phyloP scores from a whole-genome alignment of 257 asterid genomes.

The Galeopsis tetrahit region DNA sequence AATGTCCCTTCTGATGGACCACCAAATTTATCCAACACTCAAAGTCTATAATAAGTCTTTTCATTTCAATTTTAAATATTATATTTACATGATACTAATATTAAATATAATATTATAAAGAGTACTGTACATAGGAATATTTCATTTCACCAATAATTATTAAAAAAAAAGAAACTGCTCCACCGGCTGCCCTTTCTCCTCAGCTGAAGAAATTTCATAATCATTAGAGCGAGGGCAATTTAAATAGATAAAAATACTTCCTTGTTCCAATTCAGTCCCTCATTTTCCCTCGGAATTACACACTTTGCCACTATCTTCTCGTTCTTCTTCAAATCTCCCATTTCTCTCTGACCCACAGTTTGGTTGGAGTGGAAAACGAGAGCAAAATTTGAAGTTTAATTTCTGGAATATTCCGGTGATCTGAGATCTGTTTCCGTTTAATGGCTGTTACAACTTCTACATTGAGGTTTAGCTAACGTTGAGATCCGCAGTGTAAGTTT shows the following conservation, averaged over 20 bases:
- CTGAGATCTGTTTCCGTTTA: slow-evolving; percentile 42
- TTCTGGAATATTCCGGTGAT: slow-evolving; percentile 38
- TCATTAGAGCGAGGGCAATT: slow-evolving; percentile 22
- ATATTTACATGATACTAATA: not conserved
- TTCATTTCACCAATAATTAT: slow-evolving; percentile 6
- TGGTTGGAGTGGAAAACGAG: slow-evolving; percentile 36
- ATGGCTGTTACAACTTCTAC: slow-evolving; percentile 27
- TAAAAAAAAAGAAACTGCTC: slow-evolving; percentile 18
- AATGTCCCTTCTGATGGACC: slow-evolving; percentile 37
- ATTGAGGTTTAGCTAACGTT: slow-evolving; percentile 22
- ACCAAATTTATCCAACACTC: slow-evolving; percentile 33
- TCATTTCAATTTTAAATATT: not conserved
- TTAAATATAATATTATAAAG: no score
- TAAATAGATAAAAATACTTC: not conserved
- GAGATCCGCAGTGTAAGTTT: slow-evolving; percentile 39
- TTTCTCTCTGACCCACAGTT: slow-evolving; percentile 45
- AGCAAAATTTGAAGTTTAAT: not conserved
- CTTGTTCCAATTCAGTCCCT: slow-evolving; percentile 35
- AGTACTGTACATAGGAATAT: not conserved
- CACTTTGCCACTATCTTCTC: slow-evolving; percentile 39
- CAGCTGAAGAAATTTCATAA: slow-evolving; percentile 35
- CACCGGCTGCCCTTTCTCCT: slow-evolving; percentile 33
- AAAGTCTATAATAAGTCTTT: not conserved
- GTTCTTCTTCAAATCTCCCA: slow-evolving; percentile 39
- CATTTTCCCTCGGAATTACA: slow-evolving; percentile 42